Conservation (phyloP, 768 basidiomycete species). For the Lactifluus volemus region DNA sequence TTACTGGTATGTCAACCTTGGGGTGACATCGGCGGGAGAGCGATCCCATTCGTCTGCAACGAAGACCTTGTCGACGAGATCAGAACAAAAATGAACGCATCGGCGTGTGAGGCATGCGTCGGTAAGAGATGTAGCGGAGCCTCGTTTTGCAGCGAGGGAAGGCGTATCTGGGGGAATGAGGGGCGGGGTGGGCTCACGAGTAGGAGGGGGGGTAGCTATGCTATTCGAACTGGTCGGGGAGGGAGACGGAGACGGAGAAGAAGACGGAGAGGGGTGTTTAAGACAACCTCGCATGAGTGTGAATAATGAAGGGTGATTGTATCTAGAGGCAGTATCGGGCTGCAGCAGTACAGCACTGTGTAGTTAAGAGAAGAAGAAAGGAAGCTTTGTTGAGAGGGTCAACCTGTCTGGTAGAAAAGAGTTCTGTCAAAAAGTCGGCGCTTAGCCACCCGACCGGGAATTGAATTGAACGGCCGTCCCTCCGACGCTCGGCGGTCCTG, state of each 20-base stretch:
- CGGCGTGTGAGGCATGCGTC: conserved; percentile 30
- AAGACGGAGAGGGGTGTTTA: conserved; percentile 2
- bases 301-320: background rate
- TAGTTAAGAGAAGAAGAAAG: background rate
- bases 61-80: conserved; percentile 49
- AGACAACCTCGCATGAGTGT: conserved; percentile 18
- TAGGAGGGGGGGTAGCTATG: conserved; percentile 16
- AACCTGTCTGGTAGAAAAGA: background rate
- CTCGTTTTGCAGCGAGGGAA: conserved; percentile 1
- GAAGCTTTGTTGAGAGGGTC: background rate
- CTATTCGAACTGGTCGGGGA: background rate
- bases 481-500: background rate
- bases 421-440: background rate
- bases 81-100: conserved; percentile 53
- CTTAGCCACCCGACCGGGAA: background rate
- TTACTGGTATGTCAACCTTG: conserved; percentile 58
- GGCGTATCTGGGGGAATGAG: conserved; percentile 10
- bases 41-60: conserved; percentile 75
- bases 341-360: background rate
- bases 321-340: background rate
- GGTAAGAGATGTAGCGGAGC: background rate
- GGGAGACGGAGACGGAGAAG: background rate
- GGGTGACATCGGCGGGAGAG: conserved; percentile 57
- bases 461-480: background rate
- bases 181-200: conserved; percentile 11